Evolutionary conservation across 768 basidiomycete species (phyloP), one percentile per base, ranked within the genome.

Genomic region (Suillus clintonianus): DNA sequence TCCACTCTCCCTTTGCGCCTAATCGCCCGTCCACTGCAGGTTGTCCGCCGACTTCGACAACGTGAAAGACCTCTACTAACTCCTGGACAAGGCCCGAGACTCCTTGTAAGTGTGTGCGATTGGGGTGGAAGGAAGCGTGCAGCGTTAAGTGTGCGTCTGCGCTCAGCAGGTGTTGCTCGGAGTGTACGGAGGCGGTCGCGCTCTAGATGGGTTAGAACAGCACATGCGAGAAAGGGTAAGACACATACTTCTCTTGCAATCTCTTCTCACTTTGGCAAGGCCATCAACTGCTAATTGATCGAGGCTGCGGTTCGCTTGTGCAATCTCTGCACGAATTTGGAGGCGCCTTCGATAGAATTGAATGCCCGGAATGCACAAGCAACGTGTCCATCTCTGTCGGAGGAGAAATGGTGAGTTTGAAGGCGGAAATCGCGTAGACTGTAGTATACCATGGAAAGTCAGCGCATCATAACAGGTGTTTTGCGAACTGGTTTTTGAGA

Each of bases 1-100:
- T 92, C 92, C 92, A 94, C 69, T 94, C 90, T 2, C 90, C 90
- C 69, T 87, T 89, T 17, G 89, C 86, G 0, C 91, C 91, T 1
- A 88, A 86, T 64, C 88, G 89, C 4, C 86, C 89, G 7, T 89
- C 90, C 4, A 92, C 80, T 0, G 90, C 86, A 4, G 91, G 90
- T 4, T 90, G 77, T 1, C 92, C 91, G 1, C 90, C 91, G 0
- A 91, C 89, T 73, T 94, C 89, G 3, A 91, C 90, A 24, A 94
- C 82, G 67, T 91, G 87, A 75, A 95, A 94, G 0, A 94, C 93
- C 59, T 94, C 91, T 0, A 94, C 86, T 7, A 95, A 83, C 69
- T 94, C 92, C 63, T 91, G 89, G 0, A 94, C 89, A 0, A 94
- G 81, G 0, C 90, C 89, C 0, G 85, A 83, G 79, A 72, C 56